A percentile compares a stretch with the other conserved stretches of the same genome.
Conservation (phyloP, 1,284 basidiomycete species). For the Chalciporus piperatoides region DNA sequence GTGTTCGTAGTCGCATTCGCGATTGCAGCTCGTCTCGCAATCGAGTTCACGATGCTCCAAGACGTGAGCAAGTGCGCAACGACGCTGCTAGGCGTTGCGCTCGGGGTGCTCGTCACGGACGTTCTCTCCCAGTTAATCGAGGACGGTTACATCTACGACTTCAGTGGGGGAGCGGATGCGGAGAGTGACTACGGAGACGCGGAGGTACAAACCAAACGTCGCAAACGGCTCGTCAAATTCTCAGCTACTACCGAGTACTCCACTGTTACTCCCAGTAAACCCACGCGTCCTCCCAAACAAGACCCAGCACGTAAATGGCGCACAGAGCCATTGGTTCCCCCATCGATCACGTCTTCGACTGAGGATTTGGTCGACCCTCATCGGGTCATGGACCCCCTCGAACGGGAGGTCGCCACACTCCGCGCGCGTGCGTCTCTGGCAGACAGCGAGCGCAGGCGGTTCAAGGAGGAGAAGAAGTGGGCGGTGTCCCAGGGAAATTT, state of each 20-base stretch:
- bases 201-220: constrained; percentile 22
- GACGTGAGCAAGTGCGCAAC: constrained; percentile 52
- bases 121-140: constrained; percentile 61
- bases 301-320: constrained; percentile 33
- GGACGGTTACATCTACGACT: constrained; percentile 33
- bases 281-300: constrained; percentile 28
- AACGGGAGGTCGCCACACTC: constrained; percentile 66
- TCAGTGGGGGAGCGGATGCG: constrained; percentile 13
- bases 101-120: constrained; percentile 65
- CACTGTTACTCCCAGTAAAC: constrained; percentile 16
- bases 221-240: constrained; percentile 33
- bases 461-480: constrained; percentile 82
- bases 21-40: constrained; percentile 55
- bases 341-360: constrained; percentile 52
- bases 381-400: constrained; percentile 56
- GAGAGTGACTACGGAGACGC: constrained; percentile 22
- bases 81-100: constrained; percentile 57
- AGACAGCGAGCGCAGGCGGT: constrained; percentile 73
- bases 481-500: constrained; percentile 70
- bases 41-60: constrained; percentile 53
- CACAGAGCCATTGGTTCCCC: constrained; percentile 23
- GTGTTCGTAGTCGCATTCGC: constrained; percentile 53
- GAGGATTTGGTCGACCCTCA: constrained; percentile 58
- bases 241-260: constrained; percentile 28
- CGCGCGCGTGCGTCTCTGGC: constrained; percentile 73